Evolutionary conservation across 352 stramenopile species (phyloP).

Genomic region (Phytophthora cactorum): DNA sequence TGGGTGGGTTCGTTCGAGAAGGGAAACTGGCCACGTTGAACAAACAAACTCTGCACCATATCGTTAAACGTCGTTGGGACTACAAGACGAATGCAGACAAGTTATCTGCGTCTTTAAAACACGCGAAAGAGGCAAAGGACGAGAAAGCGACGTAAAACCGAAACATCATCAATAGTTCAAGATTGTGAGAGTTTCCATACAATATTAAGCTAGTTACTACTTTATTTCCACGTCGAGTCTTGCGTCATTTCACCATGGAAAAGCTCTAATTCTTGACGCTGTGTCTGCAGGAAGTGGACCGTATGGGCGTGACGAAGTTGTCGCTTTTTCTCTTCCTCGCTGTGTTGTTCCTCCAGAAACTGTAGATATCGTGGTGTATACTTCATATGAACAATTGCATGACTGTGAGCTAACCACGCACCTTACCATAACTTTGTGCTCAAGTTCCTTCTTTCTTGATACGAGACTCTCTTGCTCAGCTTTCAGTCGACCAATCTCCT

Average conservation of each 20-base stretch:
- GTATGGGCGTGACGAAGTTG: constrained; percentile 39
- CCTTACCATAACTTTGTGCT: constrained; percentile 31
- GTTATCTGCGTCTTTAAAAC: constrained; percentile 54
- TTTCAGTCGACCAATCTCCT: constrained; percentile 42
- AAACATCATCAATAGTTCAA: not conserved
- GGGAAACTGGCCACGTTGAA: constrained; percentile 70
- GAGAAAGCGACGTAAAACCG: constrained; percentile 10
- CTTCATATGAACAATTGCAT: not conserved
- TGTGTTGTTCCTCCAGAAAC: constrained; percentile 33
- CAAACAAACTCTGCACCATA: constrained; percentile 61
- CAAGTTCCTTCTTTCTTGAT: not conserved
- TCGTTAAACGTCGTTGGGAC: constrained; percentile 83
- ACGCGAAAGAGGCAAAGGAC: constrained; percentile 27
- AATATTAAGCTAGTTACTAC: not conserved
- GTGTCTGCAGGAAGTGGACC: constrained; percentile 42
- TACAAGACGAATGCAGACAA: constrained; percentile 86
- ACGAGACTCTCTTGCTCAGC: constrained; percentile 28
- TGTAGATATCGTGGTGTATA: constrained; percentile 2
- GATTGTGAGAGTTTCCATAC: not conserved
- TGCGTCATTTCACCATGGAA: constrained; percentile 52
- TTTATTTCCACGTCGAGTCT: constrained; percentile 42
- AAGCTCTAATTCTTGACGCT: constrained; percentile 43
- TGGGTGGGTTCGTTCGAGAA: constrained; percentile 80
- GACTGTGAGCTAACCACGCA: not conserved
- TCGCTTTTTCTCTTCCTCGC: constrained; percentile 40